These are phyloP conservation scores for Sarcomyxa edulis DNA, from an alignment of 768 basidiomycete genomes.

Conservation along the genomic window DNA sequence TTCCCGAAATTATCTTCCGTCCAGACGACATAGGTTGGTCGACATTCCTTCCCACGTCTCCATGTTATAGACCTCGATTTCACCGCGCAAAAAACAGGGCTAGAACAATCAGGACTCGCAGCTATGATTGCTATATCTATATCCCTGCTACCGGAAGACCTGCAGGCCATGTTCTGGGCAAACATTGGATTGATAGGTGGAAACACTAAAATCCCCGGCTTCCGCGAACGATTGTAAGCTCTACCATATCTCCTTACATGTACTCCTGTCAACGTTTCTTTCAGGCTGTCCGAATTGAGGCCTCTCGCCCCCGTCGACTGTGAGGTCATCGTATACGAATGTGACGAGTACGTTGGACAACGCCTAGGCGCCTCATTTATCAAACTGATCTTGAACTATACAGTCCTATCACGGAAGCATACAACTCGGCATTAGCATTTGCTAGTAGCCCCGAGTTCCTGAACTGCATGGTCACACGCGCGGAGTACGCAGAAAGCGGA, in stretches of 20 bases:
- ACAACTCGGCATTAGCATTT: slow-evolving; percentile 56
- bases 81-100: slow-evolving; percentile 49
- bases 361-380: background rate
- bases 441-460: slow-evolving; percentile 47
- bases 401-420: slow-evolving; percentile 66
- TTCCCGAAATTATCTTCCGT: slow-evolving; percentile 89
- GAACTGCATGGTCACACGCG: slow-evolving; percentile 58
- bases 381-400: background rate
- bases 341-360: slow-evolving; percentile 56
- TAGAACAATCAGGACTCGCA: slow-evolving; percentile 78
- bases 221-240: slow-evolving; percentile 72
- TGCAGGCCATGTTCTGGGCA: slow-evolving; percentile 93
- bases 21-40: slow-evolving; percentile 83
- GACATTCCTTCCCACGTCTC: no score
- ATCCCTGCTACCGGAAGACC: slow-evolving; percentile 65
- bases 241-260: background rate
- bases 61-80: slow-evolving; percentile 8
- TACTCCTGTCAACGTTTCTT: background rate
- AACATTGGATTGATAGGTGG: slow-evolving; percentile 92
- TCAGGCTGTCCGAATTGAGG: slow-evolving; percentile 68
- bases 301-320: slow-evolving; percentile 78
- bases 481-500: slow-evolving; percentile 84
- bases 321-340: slow-evolving; percentile 68
- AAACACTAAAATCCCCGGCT: slow-evolving; percentile 67
- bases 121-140: slow-evolving; percentile 75